Evolutionary conservation across 805 yeast species (phyloP), one percentile per base, ranked within the genome.

Genomic region (Cyberlindnera meyerae): DNA sequence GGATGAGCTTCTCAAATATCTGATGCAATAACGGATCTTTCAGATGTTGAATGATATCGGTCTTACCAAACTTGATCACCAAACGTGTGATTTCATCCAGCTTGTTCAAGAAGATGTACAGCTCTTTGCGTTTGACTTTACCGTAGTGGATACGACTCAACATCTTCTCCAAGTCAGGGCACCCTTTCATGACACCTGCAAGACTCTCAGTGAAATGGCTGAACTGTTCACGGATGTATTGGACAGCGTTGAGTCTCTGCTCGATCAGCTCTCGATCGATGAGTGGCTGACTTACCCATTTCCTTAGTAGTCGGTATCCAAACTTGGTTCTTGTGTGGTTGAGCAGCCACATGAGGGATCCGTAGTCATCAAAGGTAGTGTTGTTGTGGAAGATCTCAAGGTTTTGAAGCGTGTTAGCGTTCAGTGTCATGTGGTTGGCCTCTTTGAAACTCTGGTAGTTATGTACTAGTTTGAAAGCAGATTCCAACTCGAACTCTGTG

Each of bases 241-340:
- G 70, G 5, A 80, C 70, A 0, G 95, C 87, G 27, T 72, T 73
- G 0, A 72, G 61, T 18, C 98, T 68, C n/a, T 68, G 66, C 37
- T 71, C 68, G 3, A 93, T 82, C 8, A 61, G 61, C 2, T 61
- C 66, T 21, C 66, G 62, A 29, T 77, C 68, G 0, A 75, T 59
- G 16, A 89, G 65, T 1, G 98, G 98, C 42, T 70, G 66, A 1
- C 77, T 66, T 0, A 89, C 61, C 98, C 98, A 93, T 26, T 71
- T 63, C 20, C 69, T 66, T 11, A 93, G 56, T 40, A 75, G 49
- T 36, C 96, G 60, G 30, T 67, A 71, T 0, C 98, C 98, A 57
- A 81, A 82, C 20, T 71, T 66, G 0, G 97, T 85, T 24, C 75
- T 62, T 0, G 97, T 85, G 46, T 82, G 88, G 54, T 90, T 83